phyloP scores from a whole-genome alignment of 1,139 yeast species.

The Yarrowia galli region DNA sequence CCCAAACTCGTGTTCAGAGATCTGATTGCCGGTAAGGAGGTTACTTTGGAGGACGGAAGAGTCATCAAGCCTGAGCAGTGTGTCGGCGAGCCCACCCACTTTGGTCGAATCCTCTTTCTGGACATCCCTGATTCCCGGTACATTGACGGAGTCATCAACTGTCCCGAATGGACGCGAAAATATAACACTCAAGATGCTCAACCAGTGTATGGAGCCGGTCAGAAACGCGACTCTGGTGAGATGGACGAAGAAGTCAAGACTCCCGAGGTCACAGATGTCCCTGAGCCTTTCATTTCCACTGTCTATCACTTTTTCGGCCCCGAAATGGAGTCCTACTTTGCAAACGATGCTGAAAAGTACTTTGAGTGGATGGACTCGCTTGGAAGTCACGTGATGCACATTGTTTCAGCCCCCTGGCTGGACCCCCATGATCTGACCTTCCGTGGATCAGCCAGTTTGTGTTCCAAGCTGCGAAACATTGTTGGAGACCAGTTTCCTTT shows the following conservation, averaged over 20 bases:
- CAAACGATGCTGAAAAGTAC: constrained; percentile 12
- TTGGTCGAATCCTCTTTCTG: constrained; percentile 67
- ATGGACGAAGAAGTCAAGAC: neutral
- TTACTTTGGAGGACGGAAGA: constrained; percentile 66
- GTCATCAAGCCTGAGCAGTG: constrained; percentile 74
- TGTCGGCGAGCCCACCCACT: constrained; percentile 64
- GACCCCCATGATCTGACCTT: constrained; percentile 68
- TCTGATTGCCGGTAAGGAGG: constrained; percentile 66
- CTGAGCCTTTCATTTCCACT: neutral
- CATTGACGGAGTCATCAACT: constrained; percentile 50
- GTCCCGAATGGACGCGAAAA: constrained; percentile 42
- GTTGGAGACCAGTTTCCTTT: constrained; percentile 60
- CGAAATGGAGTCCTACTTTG: constrained; percentile 32
- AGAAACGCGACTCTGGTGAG: constrained; percentile 5
- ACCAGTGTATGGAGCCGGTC: constrained; percentile 10
- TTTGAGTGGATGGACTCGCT: constrained; percentile 30
- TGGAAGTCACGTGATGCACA: neutral
- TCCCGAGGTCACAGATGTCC: neutral
- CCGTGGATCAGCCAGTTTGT: constrained; percentile 61
- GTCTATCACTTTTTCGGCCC: constrained; percentile 31
- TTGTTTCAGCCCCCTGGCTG: constrained; percentile 32
- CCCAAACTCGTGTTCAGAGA: constrained; percentile 68
- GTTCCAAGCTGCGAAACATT: constrained; percentile 64
- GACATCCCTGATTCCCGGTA: constrained; percentile 73
- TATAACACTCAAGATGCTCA: constrained; percentile 5